Base-by-base conservation (phyloP, 768 basidiomycete genomes). In the Agaricus blazei region DNA sequence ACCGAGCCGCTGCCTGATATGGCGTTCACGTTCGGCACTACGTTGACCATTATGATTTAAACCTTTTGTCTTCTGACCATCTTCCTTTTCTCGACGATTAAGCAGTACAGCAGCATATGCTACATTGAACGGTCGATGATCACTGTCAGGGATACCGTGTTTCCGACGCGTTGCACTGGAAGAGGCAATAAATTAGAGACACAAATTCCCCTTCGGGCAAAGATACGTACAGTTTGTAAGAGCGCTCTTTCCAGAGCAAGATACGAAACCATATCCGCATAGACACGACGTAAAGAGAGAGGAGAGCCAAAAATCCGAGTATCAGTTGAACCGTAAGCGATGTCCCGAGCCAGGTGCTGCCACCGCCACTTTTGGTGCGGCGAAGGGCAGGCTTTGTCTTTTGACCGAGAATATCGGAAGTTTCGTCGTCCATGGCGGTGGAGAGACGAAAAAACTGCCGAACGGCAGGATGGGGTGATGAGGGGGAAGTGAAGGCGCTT, bases 71-170 rank as follows among this genome's bases (percentile, higher is more conserved):
- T 65, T 69, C 37, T 44, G 54, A 3, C 29, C 64, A 56, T 63
- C 66, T 58, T 75, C 76, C 61, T 79, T 72, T 62, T 87, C 81
- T 63, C 81, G 75, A 58, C 80, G 78, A 45, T 78, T 72, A 52
- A 76, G 76, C 58, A 77, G 70, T 38, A 83, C 85, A 56, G 87
- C 88, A 60, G 88, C 81, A 69, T 88, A 90, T n/a, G 90, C 91
- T 59, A 92, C 87, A 67, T 87, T 88, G 76, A 93, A 93, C 11
- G 90, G 88, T 31, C 90, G 78, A 59, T 83, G 77, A 73, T 93
- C 90, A 55, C 75, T 77, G 74, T 93, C 90, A 15, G 90, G 91
- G 57, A 93, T 93, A 45, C 90, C 91, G 64, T 90, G 82, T 70
- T 80, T 76, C 60, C 90, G 75, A 58, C 90, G 82, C 76, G 84